A percentile compares a stretch with the other conserved stretches of the same genome.
Evolutionary conservation across 352 stramenopile genomes (phyloP).

Genomic region (Globisporangium viniferum): DNA sequence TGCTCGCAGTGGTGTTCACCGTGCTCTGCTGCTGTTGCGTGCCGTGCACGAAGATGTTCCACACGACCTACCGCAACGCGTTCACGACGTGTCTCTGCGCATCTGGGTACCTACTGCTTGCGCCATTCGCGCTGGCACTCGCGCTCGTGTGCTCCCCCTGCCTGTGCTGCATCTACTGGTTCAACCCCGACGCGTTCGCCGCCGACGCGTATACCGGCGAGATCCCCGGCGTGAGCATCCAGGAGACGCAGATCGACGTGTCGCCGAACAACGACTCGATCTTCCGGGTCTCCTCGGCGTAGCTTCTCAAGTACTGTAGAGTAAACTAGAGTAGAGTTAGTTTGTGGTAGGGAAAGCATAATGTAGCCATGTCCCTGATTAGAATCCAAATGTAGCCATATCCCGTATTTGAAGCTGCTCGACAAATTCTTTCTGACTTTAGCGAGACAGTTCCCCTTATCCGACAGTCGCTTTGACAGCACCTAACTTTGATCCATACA

Average conservation of each 20-base stretch:
- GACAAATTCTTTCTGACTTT: too few species aligned
- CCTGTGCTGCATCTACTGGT: constrained; percentile 18
- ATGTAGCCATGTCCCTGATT: not conserved
- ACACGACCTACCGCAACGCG: constrained; percentile 45
- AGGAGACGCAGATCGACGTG: constrained; percentile 14
- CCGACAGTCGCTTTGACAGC: too few species aligned
- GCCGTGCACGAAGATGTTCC: constrained; percentile 43
- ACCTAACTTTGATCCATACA: too few species aligned
- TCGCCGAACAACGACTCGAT: constrained; percentile 18
- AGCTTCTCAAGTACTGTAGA: not conserved
- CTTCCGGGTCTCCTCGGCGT: constrained; percentile 14
- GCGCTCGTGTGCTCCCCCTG: constrained; percentile 21
- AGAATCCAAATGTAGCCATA: not conserved
- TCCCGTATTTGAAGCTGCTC: not conserved
- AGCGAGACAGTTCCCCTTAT: too few species aligned
- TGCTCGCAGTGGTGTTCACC: constrained; percentile 51
- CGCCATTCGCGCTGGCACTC: constrained; percentile 32
- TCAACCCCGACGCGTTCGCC: constrained; percentile 12
- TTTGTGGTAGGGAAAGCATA: not conserved
- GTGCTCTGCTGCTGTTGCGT: constrained; percentile 65
- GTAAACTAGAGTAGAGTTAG: not conserved
- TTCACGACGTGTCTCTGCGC: constrained; percentile 70
- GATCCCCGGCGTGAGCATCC: constrained; percentile 13
- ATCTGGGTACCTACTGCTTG: constrained; percentile 50
- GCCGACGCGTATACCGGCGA: not conserved